These are phyloP conservation scores for Ilex aquifolium DNA, from an alignment of 257 asterid species.

Conservation along the genomic window DNA sequence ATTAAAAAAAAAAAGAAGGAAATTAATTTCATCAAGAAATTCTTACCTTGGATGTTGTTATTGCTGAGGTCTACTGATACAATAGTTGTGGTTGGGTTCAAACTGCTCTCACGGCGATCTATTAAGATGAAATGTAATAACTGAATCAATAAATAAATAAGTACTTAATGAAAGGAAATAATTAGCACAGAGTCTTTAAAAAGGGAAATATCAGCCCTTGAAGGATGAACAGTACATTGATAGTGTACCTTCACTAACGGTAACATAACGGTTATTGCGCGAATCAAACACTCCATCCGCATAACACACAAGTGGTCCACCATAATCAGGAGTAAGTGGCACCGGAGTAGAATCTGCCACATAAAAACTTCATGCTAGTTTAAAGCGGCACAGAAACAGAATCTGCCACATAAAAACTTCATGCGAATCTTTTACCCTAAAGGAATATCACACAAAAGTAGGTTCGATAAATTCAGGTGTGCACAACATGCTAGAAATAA, in stretches of 20 bases:
- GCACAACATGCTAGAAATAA: neutral
- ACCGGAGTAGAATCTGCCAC: constrained; percentile 66
- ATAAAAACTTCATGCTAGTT: constrained; percentile 1
- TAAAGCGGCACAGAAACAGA: constrained; percentile 8
- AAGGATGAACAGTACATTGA: constrained; percentile 10
- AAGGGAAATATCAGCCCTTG: neutral
- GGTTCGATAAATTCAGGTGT: too few species aligned
- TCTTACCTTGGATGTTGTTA: constrained; percentile 47
- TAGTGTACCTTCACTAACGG: constrained; percentile 77
- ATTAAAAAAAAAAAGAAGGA: neutral
- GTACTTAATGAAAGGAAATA: too few species aligned
- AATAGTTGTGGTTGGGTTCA: constrained; percentile 62
- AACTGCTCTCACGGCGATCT: constrained; percentile 75
- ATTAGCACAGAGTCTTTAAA: too few species aligned
- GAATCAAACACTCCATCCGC: constrained; percentile 92
- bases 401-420: constrained; percentile 37
- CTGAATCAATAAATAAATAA: constrained; percentile 1
- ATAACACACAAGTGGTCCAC: constrained; percentile 62
- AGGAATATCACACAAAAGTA: too few species aligned
- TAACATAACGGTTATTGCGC: constrained; percentile 64
- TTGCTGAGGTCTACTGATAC: constrained; percentile 50
- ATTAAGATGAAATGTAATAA: constrained; percentile 18
- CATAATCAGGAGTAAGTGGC: constrained; percentile 87
- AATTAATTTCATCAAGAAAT: neutral
- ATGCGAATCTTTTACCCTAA: too few species aligned